Conservation (phyloP, 305 asterid species). For the Solanum chacoense region DNA sequence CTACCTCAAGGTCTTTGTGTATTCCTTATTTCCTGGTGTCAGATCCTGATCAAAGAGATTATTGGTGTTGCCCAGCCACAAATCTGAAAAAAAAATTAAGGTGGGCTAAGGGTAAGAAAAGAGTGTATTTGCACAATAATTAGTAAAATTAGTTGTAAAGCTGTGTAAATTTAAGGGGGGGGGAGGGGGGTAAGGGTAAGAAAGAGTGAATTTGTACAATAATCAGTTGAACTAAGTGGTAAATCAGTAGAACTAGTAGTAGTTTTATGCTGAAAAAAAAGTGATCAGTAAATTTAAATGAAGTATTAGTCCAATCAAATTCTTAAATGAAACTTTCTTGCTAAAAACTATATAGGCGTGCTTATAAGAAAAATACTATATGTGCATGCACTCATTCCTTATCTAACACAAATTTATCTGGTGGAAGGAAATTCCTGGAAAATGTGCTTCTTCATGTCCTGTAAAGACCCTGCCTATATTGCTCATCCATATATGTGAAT, state of each 20-base stretch:
- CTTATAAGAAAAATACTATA: neutral
- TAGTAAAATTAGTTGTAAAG: neutral
- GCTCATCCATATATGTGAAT: neutral
- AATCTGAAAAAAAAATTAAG: neutral
- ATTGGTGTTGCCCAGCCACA: neutral
- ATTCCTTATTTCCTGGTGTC: slow-evolving; percentile 1
- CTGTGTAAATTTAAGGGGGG: neutral
- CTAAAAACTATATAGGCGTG: neutral
- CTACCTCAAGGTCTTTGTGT: neutral
- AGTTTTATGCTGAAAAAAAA: neutral
- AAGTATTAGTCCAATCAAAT: neutral
- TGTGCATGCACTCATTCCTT: neutral
- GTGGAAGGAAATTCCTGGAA: neutral
- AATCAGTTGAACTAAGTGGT: neutral
- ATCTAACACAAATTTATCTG: neutral
- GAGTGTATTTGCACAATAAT: neutral
- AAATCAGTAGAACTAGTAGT: neutral
- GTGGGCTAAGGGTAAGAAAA: neutral
- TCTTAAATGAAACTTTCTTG: slow-evolving; percentile 7
- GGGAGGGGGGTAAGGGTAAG: no score
- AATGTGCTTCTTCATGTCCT: neutral
- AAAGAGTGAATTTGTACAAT: neutral
- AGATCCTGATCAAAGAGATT: neutral
- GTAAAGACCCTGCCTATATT: neutral
- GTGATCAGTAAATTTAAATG: neutral